phyloP scores from a whole-genome alignment of 116 monocot genomes.

The Cymodocea nodosa region DNA sequence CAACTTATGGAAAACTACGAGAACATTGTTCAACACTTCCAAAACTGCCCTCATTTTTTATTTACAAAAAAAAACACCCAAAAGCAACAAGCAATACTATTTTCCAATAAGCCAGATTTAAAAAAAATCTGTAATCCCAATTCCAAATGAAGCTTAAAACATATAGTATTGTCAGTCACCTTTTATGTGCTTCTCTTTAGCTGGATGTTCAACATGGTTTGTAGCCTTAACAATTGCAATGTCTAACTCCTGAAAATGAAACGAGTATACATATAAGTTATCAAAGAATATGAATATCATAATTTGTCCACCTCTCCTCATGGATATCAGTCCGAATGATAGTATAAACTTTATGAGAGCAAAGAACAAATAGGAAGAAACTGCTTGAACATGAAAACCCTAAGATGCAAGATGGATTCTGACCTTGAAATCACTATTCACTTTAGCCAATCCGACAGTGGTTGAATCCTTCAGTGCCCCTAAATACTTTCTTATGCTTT shows the following conservation, averaged over 20 bases:
- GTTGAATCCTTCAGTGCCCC: constrained; percentile 93
- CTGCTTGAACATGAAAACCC: not conserved
- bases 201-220: constrained; percentile 78
- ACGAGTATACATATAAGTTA: constrained; percentile 4
- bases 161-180: not conserved
- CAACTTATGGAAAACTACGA: no score
- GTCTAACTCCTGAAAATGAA: constrained; percentile 63
- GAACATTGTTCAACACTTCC: no score
- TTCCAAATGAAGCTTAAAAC: no score
- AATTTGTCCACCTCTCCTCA: no score
- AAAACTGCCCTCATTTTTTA: no score
- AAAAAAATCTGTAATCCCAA: no score
- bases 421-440: constrained; percentile 97
- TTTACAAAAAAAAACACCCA: no score
- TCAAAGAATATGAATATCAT: constrained; percentile 3
- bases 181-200: constrained; percentile 77
- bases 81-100: no score
- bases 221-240: constrained; percentile 90
- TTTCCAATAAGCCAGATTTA: no score
- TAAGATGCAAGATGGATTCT: not conserved
- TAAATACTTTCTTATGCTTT: constrained; percentile 77
- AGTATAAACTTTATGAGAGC: no score
- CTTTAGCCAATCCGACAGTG: constrained; percentile 85
- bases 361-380: not conserved
- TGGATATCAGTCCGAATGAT: no score